These are phyloP conservation scores for Zygosaccharomyces pseudorouxii DNA, from an alignment of 805 yeast species.

Conservation along the genomic window DNA sequence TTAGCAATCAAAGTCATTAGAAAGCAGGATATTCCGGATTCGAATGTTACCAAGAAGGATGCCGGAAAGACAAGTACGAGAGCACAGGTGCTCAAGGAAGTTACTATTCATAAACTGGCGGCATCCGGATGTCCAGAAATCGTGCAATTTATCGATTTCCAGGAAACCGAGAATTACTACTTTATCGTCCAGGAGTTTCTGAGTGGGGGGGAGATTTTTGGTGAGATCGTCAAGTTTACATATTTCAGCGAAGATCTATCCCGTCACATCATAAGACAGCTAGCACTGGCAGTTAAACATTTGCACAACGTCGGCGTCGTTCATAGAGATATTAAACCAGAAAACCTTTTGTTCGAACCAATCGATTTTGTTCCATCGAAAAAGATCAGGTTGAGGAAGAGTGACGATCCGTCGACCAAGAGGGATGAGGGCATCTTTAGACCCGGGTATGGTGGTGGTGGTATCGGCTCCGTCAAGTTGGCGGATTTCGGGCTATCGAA, in stretches of 20 bases:
- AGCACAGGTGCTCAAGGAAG: constrained; percentile 74
- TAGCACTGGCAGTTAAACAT: constrained; percentile 60
- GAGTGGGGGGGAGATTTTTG: constrained; percentile 73
- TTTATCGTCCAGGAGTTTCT: constrained; percentile 69
- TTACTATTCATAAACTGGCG: constrained; percentile 60
- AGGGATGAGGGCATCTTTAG: constrained; percentile 82
- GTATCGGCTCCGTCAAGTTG: constrained; percentile 80
- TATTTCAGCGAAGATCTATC: constrained; percentile 62
- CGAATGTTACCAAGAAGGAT: constrained; percentile 21
- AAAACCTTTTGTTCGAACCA: constrained; percentile 62
- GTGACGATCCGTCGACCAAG: constrained; percentile 66
- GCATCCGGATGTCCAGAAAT: constrained; percentile 49
- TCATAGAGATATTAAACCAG: constrained; percentile 82
- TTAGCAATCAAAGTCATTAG: constrained; percentile 59
- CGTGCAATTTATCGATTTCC: constrained; percentile 59
- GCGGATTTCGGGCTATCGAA: constrained; percentile 96
- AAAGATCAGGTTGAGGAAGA: constrained; percentile 43
- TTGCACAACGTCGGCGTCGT: constrained; percentile 74
- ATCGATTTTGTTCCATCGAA: constrained; percentile 46
- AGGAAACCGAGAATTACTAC: constrained; percentile 56
- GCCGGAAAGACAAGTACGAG: constrained; percentile 27
- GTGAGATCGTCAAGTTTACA: constrained; percentile 61
- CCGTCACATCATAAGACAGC: constrained; percentile 59
- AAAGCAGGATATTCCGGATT: constrained; percentile 62
- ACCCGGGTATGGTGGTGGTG: constrained; percentile 86